phyloP scores from a whole-genome alignment of 805 yeast genomes.

The Pichia scutulata region DNA sequence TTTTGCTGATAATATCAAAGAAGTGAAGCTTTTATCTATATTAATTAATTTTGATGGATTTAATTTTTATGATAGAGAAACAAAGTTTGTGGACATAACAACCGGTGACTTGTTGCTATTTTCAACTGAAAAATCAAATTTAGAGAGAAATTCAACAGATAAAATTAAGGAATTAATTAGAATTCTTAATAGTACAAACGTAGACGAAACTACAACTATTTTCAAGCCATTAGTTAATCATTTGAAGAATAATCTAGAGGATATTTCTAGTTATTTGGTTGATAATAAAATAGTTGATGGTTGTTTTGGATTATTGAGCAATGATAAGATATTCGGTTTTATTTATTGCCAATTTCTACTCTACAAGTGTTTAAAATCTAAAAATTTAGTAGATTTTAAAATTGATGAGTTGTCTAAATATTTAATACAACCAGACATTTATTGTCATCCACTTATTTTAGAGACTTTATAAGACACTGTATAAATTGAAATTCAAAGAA shows the following conservation, averaged over 20 bases:
- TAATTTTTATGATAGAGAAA: slow-evolving; percentile 4
- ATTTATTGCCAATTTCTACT: slow-evolving; percentile 16
- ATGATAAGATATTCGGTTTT: slow-evolving; percentile 18
- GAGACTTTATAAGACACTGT: background rate
- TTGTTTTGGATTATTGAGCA: slow-evolving; percentile 25
- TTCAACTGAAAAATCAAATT: slow-evolving; percentile 59
- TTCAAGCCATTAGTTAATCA: background rate
- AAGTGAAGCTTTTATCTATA: background rate
- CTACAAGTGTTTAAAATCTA: slow-evolving; percentile 5
- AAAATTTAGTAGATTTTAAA: background rate
- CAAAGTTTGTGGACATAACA: slow-evolving; percentile 10
- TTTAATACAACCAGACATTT: background rate
- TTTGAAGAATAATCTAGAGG: slow-evolving; percentile 3
- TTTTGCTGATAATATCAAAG: background rate
- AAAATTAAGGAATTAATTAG: slow-evolving; percentile 6
- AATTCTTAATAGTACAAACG: background rate
- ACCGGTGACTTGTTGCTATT: slow-evolving; percentile 38
- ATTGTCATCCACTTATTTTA: slow-evolving; percentile 15
- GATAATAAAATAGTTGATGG: slow-evolving; percentile 19
- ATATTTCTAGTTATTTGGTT: slow-evolving; percentile 7
- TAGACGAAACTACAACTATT: background rate
- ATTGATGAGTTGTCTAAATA: background rate
- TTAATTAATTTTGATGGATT: slow-evolving; percentile 5
- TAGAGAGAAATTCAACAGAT: slow-evolving; percentile 46
- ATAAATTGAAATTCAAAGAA: background rate